These are phyloP conservation scores for Blastocystis hominis DNA, from an alignment of 352 stramenopile genomes.

Conservation along the genomic window DNA sequence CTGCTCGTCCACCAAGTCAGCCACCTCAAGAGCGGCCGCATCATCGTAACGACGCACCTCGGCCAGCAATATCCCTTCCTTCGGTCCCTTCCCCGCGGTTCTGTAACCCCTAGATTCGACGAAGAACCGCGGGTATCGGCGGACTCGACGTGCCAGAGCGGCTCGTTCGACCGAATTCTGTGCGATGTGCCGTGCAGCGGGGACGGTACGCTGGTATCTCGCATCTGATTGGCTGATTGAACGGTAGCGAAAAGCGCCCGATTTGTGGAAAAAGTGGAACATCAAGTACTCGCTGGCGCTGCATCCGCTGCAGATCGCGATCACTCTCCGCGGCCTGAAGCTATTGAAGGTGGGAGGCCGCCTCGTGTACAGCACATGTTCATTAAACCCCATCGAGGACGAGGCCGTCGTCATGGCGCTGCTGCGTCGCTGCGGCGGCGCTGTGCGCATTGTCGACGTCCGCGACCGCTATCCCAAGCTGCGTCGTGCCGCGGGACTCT, in stretches of 20 bases:
- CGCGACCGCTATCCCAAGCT: slow-evolving; percentile 67
- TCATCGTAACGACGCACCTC: slow-evolving; percentile 88
- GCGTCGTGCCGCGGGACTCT: slow-evolving; percentile 74
- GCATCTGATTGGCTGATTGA: neutral
- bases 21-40: slow-evolving; percentile 80
- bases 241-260: slow-evolving; percentile 81
- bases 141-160: neutral
- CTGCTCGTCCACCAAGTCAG: slow-evolving; percentile 94
- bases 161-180: slow-evolving; percentile 90
- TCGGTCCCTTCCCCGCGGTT: neutral
- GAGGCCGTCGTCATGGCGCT: slow-evolving; percentile 94
- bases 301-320: slow-evolving; percentile 85
- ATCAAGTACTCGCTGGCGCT: slow-evolving; percentile 78
- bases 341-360: slow-evolving; percentile 76
- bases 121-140: neutral
- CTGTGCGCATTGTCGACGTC: slow-evolving; percentile 81
- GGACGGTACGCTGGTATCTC: slow-evolving; percentile 81
- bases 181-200: slow-evolving; percentile 93
- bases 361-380: slow-evolving; percentile 93
- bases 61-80: slow-evolving; percentile 87
- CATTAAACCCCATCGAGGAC: slow-evolving; percentile 96
- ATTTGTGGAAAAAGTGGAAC: slow-evolving; percentile 86
- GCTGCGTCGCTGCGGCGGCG: slow-evolving; percentile 77
- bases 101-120: neutral
- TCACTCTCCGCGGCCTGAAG: slow-evolving; percentile 79